These are phyloP conservation scores for Dendrocalamus latiflorus DNA, from an alignment of 202 grass and related monocot genomes.

Conservation along the genomic window DNA sequence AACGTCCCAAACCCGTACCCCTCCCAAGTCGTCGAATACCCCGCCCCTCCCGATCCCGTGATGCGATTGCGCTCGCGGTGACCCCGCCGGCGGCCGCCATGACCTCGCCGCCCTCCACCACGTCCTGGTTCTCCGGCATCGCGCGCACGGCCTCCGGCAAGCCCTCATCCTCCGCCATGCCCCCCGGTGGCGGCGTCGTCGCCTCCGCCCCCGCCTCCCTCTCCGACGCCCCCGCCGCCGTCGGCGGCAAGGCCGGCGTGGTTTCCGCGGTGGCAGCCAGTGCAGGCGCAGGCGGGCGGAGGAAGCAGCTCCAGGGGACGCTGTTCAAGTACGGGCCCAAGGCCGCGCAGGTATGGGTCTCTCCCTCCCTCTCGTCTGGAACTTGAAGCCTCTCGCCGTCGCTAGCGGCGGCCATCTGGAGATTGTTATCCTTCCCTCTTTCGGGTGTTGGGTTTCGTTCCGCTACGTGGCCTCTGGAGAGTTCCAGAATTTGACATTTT, in stretches of 20 bases:
- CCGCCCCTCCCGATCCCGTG: background rate
- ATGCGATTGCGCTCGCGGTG: constrained; percentile 31
- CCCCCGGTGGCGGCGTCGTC: constrained; percentile 31
- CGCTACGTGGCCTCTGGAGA: background rate
- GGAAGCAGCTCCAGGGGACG: constrained; percentile 51
- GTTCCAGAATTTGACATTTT: background rate
- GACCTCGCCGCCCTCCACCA: constrained; percentile 42
- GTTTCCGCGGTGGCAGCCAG: constrained; percentile 20
- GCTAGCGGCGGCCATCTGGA: background rate
- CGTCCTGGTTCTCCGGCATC: constrained; percentile 83
- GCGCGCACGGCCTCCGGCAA: constrained; percentile 44
- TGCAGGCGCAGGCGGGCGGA: background rate
- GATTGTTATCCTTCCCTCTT: too few species aligned
- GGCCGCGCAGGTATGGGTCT: constrained; percentile 47
- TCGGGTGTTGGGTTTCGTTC: too few species aligned
- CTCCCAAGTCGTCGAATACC: background rate
- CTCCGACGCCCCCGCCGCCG: constrained; percentile 8
- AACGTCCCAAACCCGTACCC: too few species aligned
- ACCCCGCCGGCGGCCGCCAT: constrained; percentile 32
- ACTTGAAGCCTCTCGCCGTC: background rate
- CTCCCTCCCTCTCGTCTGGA: background rate
- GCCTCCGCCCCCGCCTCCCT: constrained; percentile 33
- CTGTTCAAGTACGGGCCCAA: constrained; percentile 90
- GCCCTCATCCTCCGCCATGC: constrained; percentile 22
- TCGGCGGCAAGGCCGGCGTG: background rate